Conservation (phyloP, 2,329 filamentous ascomycete species). For the Sarocladium oryzae region DNA sequence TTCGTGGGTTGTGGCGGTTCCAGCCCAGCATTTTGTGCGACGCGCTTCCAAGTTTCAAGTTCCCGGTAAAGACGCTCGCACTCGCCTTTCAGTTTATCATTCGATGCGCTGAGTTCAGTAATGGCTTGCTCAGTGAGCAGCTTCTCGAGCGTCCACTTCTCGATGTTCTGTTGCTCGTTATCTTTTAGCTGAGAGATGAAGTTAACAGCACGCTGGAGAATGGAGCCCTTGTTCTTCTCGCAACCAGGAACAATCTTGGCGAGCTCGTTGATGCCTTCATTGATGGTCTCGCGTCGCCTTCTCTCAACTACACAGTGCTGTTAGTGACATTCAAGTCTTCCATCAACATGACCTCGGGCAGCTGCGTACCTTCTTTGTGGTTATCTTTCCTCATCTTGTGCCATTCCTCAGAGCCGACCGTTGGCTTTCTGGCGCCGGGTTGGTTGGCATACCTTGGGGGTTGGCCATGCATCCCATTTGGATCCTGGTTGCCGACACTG, state of each 20-base stretch:
- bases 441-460: constrained; percentile 27
- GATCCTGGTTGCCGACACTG: constrained; percentile 24
- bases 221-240: constrained; percentile 98
- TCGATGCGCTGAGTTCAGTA: constrained; percentile 77
- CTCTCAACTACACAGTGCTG: constrained; percentile 65
- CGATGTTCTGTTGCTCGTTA: constrained; percentile 88
- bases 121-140: constrained; percentile 84
- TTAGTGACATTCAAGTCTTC: neutral
- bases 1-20: constrained; percentile 34
- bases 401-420: constrained; percentile 96
- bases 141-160: constrained; percentile 91
- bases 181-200: constrained; percentile 95
- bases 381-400: constrained; percentile 96
- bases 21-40: constrained; percentile 54
- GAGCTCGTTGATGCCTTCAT: constrained; percentile 96
- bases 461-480: constrained; percentile 32
- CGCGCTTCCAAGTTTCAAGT: constrained; percentile 71
- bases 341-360: neutral
- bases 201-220: constrained; percentile 84
- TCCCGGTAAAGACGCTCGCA: constrained; percentile 73
- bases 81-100: constrained; percentile 79
- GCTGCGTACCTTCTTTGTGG: constrained; percentile 92
- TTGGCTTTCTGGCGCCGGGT: constrained; percentile 57
- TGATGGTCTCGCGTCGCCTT: constrained; percentile 93
- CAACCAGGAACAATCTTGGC: constrained; percentile 96